These are phyloP conservation scores for Oldenlandia corymbosa DNA, from an alignment of 257 asterid species.

Conservation along the genomic window DNA sequence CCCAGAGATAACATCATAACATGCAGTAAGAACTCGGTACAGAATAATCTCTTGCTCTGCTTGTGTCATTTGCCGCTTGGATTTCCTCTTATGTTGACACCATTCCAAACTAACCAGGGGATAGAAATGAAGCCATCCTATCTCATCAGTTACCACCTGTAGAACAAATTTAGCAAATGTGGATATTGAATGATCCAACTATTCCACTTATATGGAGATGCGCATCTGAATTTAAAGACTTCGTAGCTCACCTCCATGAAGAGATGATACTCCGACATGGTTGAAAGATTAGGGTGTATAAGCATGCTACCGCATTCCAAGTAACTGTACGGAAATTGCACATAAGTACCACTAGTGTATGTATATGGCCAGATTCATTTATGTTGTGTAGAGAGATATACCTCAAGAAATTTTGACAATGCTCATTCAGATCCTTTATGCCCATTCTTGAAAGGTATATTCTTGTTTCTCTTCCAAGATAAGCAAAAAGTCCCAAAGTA, in stretches of 20 bases:
- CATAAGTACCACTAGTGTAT: constrained; percentile 10
- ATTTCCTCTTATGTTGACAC: constrained; percentile 44
- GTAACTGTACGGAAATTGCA: constrained; percentile 43
- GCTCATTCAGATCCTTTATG: constrained; percentile 58
- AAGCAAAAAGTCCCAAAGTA: constrained; percentile 62
- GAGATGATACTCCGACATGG: constrained; percentile 60
- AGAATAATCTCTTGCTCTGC: constrained; percentile 66
- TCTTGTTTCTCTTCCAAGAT: constrained; percentile 77
- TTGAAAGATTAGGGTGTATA: constrained; percentile 59
- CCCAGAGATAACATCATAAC: constrained; percentile 72
- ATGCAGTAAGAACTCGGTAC: constrained; percentile 50
- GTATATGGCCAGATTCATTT: constrained; percentile 7
- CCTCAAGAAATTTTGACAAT: constrained; percentile 58
- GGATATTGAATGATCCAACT: not conserved
- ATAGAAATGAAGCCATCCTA: constrained; percentile 76
- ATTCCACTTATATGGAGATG: not conserved
- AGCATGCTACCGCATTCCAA: constrained; percentile 66
- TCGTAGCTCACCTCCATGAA: constrained; percentile 67
- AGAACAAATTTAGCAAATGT: constrained; percentile 15
- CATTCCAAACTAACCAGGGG: constrained; percentile 35
- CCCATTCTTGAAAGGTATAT: constrained; percentile 52
- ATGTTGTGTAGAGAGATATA: constrained; percentile 17
- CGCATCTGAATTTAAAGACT: too few species aligned
- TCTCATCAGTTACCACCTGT: constrained; percentile 70
- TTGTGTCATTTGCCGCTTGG: constrained; percentile 50